Evolutionary conservation across 768 basidiomycete genomes (phyloP), one percentile per base, ranked within the genome.

Genomic region (Macrolepiota albuminosa): DNA sequence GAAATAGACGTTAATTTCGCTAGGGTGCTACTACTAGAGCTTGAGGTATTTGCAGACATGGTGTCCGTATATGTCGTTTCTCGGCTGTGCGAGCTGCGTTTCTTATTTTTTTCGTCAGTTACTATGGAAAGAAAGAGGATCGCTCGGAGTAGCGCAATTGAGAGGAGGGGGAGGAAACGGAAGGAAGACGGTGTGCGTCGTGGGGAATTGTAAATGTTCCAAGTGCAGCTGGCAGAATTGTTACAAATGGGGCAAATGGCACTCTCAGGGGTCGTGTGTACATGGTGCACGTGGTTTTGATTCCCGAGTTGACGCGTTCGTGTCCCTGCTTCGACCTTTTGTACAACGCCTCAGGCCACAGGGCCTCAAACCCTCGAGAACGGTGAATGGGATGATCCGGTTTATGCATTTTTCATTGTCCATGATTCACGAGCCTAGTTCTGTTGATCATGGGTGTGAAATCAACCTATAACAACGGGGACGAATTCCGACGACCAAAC

Each of bases 1-100:
- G 91, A 88, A 42, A 91, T 76, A 3, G 88, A 84, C 2, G 88
- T 90, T 36, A 93, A 79, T 69, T 86, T 90, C 31, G 85, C 82
- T 11, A 87, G 73, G 31, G 85, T 82, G 7, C 21, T 21, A 21
- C 36, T 52, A 16, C 24, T 53, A 13, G 33, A 36, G 21, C 21
- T 51, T 36, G 50, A 14, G 21, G 21, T 24, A 37, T 39, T 39
- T 16, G 37, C n/a, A 40, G 52, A 53, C 52, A 53, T 53, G 9
- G 6, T 34, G 34, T 21, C 49, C 21, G 34, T 37, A 42, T n/a
- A 42, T n/a, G n/a, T n/a, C 26, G 36, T 37, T 78, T 82, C 81
- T 8, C 26, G 21, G 24, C 24, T 26, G 52, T 16, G 18, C 21
- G 8, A 50, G 33, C 49, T n/a, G 31, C 11, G 36, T 24, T 53